phyloP scores from a whole-genome alignment of 1,284 basidiomycete genomes.

The Pseudozyma thailandica region DNA sequence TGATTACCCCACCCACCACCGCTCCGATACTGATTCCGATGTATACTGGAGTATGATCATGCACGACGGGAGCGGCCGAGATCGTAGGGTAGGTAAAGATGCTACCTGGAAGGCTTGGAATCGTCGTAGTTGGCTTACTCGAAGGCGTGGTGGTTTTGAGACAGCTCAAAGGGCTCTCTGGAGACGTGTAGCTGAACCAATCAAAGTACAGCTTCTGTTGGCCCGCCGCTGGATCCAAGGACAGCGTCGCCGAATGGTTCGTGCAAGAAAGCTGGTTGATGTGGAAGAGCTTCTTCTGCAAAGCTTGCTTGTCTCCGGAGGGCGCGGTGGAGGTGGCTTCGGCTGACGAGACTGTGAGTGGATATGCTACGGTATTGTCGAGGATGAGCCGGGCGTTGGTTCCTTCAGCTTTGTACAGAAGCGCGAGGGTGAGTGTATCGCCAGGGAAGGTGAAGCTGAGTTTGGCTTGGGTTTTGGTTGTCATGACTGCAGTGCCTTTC shows the following conservation, averaged over 20 bases:
- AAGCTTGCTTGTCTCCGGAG: conserved; percentile 1
- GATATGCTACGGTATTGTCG: conserved; percentile 15
- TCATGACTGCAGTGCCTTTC: conserved; percentile 19
- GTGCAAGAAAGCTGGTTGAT: conserved; percentile 13
- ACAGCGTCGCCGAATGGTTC: conserved; percentile 24
- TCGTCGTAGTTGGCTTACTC: not conserved
- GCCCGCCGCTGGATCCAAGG: not conserved
- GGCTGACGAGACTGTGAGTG: conserved; percentile 4
- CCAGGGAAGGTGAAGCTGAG: conserved; percentile 25
- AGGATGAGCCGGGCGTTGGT: conserved; percentile 10
- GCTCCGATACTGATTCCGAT: conserved; percentile 21
- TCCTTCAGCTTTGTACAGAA: conserved; percentile 23
- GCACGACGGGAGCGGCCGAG: not conserved
- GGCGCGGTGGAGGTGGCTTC: conserved; percentile 17
- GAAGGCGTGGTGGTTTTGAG: not conserved
- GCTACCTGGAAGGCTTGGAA: not conserved
- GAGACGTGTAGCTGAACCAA: conserved; percentile 18
- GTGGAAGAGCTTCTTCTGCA: conserved; percentile 24
- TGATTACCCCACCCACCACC: conserved; percentile 7
- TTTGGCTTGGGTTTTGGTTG: not conserved
- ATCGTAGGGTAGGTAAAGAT: not conserved
- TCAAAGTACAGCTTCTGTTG: conserved; percentile 19
- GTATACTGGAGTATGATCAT: conserved; percentile 9
- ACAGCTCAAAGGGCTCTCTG: conserved; percentile 6
- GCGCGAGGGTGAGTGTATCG: conserved; percentile 14